These are phyloP conservation scores for Salisapilia sapeloensis DNA, from an alignment of 352 stramenopile species.

Conservation along the genomic window DNA sequence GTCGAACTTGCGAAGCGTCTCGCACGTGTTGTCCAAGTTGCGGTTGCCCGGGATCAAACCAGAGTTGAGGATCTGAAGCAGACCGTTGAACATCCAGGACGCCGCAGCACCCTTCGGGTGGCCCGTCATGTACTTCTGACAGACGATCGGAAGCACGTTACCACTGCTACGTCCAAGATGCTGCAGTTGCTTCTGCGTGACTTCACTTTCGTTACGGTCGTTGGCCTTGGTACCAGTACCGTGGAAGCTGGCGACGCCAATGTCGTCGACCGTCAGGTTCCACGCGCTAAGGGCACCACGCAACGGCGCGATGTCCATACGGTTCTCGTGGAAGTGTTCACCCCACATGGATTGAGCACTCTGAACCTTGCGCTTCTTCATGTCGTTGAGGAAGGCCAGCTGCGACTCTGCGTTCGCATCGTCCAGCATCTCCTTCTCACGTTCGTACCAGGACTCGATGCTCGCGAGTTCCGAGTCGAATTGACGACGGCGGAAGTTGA, in stretches of 20 bases:
- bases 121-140: conserved; percentile 71
- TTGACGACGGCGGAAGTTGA: conserved; percentile 54
- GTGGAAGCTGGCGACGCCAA: conserved; percentile 74
- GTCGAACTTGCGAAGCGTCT: conserved; percentile 49
- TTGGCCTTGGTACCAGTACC: conserved; percentile 74
- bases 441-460: conserved; percentile 53
- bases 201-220: conserved; percentile 79
- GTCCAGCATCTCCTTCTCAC: conserved; percentile 26
- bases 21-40: conserved; percentile 69
- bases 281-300: conserved; percentile 58
- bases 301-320: conserved; percentile 52
- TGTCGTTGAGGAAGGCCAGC: conserved; percentile 28
- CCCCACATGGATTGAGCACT: conserved; percentile 49
- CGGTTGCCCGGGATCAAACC: conserved; percentile 64
- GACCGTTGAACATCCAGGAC: conserved; percentile 70
- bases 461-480: conserved; percentile 55
- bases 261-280: conserved; percentile 64
- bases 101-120: conserved; percentile 70
- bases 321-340: conserved; percentile 36
- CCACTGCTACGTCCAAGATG: conserved; percentile 57
- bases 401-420: conserved; percentile 12
- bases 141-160: conserved; percentile 61
- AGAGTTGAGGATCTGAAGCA: conserved; percentile 65
- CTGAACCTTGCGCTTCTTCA: conserved; percentile 54
- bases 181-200: conserved; percentile 71